phyloP scores from a whole-genome alignment of 805 yeast species.

The Candida ortonii region DNA sequence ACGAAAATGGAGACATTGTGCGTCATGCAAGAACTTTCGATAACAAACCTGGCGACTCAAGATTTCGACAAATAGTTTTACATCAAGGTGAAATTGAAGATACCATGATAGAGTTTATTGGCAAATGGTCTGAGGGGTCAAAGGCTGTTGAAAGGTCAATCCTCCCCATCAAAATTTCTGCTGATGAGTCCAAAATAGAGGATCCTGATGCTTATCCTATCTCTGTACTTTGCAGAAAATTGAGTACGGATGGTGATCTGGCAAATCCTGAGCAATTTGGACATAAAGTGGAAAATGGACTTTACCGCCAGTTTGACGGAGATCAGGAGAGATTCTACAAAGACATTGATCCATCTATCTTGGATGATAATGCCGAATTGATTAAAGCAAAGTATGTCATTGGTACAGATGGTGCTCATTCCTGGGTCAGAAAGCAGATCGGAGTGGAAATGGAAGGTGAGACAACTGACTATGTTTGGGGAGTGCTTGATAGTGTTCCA shows the following conservation, averaged over 20 bases:
- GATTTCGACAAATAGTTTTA: constrained; percentile 30
- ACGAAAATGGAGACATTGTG: constrained; percentile 23
- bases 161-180: constrained; percentile 17
- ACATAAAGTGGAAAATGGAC: constrained; percentile 15
- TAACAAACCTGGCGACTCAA: constrained; percentile 29
- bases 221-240: constrained; percentile 17
- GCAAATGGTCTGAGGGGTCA: constrained; percentile 18
- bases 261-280: constrained; percentile 13
- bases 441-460: constrained; percentile 36
- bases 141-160: constrained; percentile 22
- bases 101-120: constrained; percentile 26
- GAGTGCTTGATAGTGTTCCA: constrained; percentile 36
- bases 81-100: constrained; percentile 35
- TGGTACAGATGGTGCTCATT: constrained; percentile 35
- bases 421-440: constrained; percentile 33
- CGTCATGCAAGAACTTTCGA: constrained; percentile 29
- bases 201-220: constrained; percentile 44
- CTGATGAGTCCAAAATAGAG: constrained; percentile 29
- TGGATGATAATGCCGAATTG: constrained; percentile 17
- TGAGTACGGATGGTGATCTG: constrained; percentile 15
- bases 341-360: constrained; percentile 2
- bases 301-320: constrained; percentile 28
- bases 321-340: constrained; percentile 26
- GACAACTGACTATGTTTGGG: constrained; percentile 36
- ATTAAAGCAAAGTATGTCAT: constrained; percentile 33